phyloP scores from a whole-genome alignment of 2,329 filamentous ascomycete genomes.

The Diaporthe capsici region DNA sequence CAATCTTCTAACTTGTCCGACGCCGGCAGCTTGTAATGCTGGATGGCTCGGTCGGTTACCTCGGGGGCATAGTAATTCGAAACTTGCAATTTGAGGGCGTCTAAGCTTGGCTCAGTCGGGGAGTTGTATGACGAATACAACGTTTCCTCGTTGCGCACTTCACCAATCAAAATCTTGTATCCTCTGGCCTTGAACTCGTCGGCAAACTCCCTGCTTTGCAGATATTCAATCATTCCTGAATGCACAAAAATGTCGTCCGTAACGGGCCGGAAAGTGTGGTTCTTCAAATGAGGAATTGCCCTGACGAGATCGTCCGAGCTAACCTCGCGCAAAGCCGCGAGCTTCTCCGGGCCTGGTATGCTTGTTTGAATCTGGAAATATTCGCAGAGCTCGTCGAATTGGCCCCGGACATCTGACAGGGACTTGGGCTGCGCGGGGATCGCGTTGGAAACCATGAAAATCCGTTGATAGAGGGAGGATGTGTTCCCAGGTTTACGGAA shows the following conservation, averaged over 20 bases:
- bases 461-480: slow-evolving; percentile 50
- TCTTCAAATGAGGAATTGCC: slow-evolving; percentile 55
- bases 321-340: slow-evolving; percentile 52
- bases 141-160: slow-evolving; percentile 60
- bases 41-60: slow-evolving; percentile 53
- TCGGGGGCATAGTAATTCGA: slow-evolving; percentile 59
- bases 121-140: slow-evolving; percentile 58
- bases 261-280: slow-evolving; percentile 61
- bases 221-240: slow-evolving; percentile 54
- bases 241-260: slow-evolving; percentile 59
- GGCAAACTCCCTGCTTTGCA: slow-evolving; percentile 52
- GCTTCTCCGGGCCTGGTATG: slow-evolving; percentile 48
- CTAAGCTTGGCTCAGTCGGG: slow-evolving; percentile 50
- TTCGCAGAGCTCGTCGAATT: slow-evolving; percentile 59
- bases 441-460: slow-evolving; percentile 61
- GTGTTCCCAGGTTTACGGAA: slow-evolving; percentile 46
- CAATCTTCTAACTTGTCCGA: slow-evolving; percentile 52
- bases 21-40: slow-evolving; percentile 53
- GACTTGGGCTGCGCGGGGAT: slow-evolving; percentile 60
- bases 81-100: slow-evolving; percentile 54
- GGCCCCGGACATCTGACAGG: slow-evolving; percentile 52
- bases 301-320: slow-evolving; percentile 50
- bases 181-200: slow-evolving; percentile 52
- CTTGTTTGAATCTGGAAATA: slow-evolving; percentile 50
- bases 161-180: slow-evolving; percentile 57